Conservation (phyloP, 768 basidiomycete genomes). For the Cystofilobasidium bisporidii region DNA sequence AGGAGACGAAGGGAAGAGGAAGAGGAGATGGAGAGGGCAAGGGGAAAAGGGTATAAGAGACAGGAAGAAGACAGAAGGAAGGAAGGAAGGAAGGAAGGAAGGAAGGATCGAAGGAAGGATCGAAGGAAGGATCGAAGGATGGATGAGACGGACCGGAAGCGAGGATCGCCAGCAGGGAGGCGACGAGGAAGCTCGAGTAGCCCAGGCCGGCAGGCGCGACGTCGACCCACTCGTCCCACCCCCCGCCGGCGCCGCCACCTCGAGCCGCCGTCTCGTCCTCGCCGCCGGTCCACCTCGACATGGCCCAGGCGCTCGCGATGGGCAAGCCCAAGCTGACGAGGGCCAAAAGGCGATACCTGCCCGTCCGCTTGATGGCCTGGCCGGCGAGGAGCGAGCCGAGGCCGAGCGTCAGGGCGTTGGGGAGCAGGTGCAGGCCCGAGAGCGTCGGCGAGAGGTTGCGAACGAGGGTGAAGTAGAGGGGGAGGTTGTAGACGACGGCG, state of each 20-base stretch:
- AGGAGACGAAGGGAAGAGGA: not conserved
- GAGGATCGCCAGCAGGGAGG: slow-evolving; percentile 22
- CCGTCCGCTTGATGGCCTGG: slow-evolving; percentile 9
- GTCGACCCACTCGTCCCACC: slow-evolving; percentile 20
- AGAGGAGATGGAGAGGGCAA: not conserved
- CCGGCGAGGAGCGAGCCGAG: slow-evolving; percentile 24
- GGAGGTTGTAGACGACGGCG: slow-evolving; percentile 10
- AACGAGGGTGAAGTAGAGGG: slow-evolving; percentile 25
- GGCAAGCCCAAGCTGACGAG: slow-evolving; percentile 18
- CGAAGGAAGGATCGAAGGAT: too few relatives aligned
- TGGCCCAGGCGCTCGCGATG: not conserved
- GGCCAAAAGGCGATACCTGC: slow-evolving; percentile 12
- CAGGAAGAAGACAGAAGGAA: too few relatives aligned
- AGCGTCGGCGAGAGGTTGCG: slow-evolving; percentile 1
- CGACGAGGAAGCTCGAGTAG: slow-evolving; percentile 21
- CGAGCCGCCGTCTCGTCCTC: not conserved
- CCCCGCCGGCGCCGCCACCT: not conserved
- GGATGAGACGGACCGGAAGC: slow-evolving; percentile 13
- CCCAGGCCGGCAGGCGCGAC: slow-evolving; percentile 15
- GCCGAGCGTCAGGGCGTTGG: slow-evolving; percentile 19
- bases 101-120: too few relatives aligned
- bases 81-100: too few relatives aligned
- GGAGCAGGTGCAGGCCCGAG: slow-evolving; percentile 17
- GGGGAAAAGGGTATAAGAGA: too few relatives aligned
- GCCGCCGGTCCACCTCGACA: slow-evolving; percentile 8